A percentile compares a stretch with the other conserved stretches of the same genome.
Conservation (phyloP, 2,329 filamentous ascomycete genomes). For the Calonectria leucothoes region DNA sequence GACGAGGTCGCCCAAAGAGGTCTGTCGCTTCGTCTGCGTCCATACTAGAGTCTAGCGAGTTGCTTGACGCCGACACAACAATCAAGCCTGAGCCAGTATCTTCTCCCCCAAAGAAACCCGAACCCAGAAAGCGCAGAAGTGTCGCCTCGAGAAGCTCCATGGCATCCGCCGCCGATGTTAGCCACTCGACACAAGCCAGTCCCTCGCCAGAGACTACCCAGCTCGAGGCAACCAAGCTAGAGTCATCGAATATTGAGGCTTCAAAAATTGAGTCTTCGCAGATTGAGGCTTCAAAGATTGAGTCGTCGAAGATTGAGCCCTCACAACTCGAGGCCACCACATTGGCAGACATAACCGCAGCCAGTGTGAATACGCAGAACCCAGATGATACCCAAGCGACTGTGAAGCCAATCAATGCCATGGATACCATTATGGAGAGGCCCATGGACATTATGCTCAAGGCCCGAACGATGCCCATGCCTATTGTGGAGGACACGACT, state of each 20-base stretch:
- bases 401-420: slow-evolving; percentile 78
- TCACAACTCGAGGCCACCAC: slow-evolving; percentile 61
- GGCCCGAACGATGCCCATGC: slow-evolving; percentile 77
- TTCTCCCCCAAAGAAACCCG: slow-evolving; percentile 53
- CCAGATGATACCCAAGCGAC: slow-evolving; percentile 51
- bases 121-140: slow-evolving; percentile 77
- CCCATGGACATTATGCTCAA: slow-evolving; percentile 96
- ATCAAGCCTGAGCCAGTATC: slow-evolving; percentile 47
- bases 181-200: slow-evolving; percentile 62
- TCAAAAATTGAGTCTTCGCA: not conserved
- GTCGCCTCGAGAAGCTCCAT: slow-evolving; percentile 55
- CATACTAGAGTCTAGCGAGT: slow-evolving; percentile 51
- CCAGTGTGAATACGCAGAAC: slow-evolving; percentile 65
- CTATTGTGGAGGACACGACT: slow-evolving; percentile 77
- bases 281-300: slow-evolving; percentile 59
- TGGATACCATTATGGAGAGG: slow-evolving; percentile 83
- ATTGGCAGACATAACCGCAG: slow-evolving; percentile 78
- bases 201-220: slow-evolving; percentile 67
- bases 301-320: not conserved
- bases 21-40: slow-evolving; percentile 46
- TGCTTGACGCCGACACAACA: slow-evolving; percentile 48
- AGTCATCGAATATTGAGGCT: slow-evolving; percentile 47
- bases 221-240: slow-evolving; percentile 60
- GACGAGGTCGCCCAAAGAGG: slow-evolving; percentile 56
- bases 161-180: slow-evolving; percentile 52